phyloP scores from a whole-genome alignment of 768 basidiomycete species.

The Boletus edulis region DNA sequence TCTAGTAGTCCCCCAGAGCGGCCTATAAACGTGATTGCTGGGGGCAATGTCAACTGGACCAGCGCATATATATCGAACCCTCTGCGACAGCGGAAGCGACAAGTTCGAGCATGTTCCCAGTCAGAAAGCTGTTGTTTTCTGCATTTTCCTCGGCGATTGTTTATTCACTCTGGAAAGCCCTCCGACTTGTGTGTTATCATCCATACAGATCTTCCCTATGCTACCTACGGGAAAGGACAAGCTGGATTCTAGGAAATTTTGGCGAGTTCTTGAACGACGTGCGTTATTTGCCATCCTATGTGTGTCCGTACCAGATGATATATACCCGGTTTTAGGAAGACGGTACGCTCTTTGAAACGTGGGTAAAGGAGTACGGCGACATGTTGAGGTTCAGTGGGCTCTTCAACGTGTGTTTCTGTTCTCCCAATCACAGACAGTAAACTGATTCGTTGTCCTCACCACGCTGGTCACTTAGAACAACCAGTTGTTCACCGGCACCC shows the following conservation, averaged over 20 bases:
- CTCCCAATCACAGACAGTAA: background rate
- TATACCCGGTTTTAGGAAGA: slow-evolving; percentile 19
- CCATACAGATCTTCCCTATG: slow-evolving; percentile 42
- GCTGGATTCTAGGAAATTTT: slow-evolving; percentile 49
- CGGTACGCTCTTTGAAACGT: slow-evolving; percentile 37
- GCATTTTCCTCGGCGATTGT: slow-evolving; percentile 12
- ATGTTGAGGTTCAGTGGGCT: slow-evolving; percentile 45
- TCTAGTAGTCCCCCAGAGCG: too few species aligned
- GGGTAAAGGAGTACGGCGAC: slow-evolving; percentile 47
- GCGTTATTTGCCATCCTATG: slow-evolving; percentile 3
- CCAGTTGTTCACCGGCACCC: slow-evolving; percentile 53
- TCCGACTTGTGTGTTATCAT: slow-evolving; percentile 26
- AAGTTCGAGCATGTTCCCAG: background rate
- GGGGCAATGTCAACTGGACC: background rate
- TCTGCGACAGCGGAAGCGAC: background rate
- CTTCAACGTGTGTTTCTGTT: slow-evolving; percentile 38
- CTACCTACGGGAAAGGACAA: slow-evolving; percentile 45
- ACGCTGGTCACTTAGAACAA: slow-evolving; percentile 19
- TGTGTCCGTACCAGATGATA: background rate
- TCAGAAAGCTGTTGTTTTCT: slow-evolving; percentile 1
- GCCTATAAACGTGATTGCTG: background rate
- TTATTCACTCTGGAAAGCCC: slow-evolving; percentile 34
- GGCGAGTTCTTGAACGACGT: slow-evolving; percentile 44
- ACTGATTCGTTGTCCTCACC: background rate
- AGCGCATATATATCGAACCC: background rate